Percentiles rank a stretch among this genome's conserved stretches.
Evolutionary conservation across 805 yeast genomes (phyloP).

Genomic region (Candida nanaspora): DNA sequence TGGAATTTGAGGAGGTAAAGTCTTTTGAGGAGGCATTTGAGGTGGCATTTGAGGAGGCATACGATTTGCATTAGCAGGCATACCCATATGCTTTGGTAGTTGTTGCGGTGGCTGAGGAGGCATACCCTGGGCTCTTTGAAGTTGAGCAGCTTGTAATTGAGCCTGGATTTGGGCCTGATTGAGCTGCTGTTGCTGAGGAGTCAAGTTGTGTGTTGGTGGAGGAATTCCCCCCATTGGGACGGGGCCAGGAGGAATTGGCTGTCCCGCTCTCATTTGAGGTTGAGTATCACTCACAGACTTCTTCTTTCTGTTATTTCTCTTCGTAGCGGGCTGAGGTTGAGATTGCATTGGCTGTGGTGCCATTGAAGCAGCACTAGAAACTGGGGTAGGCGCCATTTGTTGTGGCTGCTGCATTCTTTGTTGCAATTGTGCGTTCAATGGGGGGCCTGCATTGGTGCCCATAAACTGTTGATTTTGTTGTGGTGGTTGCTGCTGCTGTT

Average conservation of each 20-base stretch:
- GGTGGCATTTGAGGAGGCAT: neutral
- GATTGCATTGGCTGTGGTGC: neutral
- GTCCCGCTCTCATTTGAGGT: neutral
- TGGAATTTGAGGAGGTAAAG: conserved; percentile 30
- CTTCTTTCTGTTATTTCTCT: neutral
- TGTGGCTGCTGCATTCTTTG: neutral
- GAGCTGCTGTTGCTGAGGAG: conserved; percentile 4
- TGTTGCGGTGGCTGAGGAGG: conserved; percentile 23
- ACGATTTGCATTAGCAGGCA: conserved; percentile 1
- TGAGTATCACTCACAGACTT: neutral
- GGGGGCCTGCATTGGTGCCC: neutral
- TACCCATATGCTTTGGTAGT: conserved; percentile 14
- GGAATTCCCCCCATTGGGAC: too few species aligned
- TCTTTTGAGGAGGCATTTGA: conserved; percentile 2
- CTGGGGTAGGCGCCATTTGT: neutral
- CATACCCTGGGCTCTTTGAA: conserved; percentile 28
- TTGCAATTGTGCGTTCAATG: neutral
- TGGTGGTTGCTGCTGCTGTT: neutral
- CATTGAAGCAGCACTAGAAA: too few species aligned
- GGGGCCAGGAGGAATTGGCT: neutral
- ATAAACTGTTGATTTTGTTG: neutral
- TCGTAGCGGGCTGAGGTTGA: neutral
- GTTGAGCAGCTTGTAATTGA: conserved; percentile 31
- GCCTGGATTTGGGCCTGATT: conserved; percentile 16
- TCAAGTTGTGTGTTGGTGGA: neutral